Evolutionary conservation across 2,329 filamentous ascomycete species (phyloP), one percentile per base, ranked within the genome.

Genomic region (Colletotrichum zoysiae): DNA sequence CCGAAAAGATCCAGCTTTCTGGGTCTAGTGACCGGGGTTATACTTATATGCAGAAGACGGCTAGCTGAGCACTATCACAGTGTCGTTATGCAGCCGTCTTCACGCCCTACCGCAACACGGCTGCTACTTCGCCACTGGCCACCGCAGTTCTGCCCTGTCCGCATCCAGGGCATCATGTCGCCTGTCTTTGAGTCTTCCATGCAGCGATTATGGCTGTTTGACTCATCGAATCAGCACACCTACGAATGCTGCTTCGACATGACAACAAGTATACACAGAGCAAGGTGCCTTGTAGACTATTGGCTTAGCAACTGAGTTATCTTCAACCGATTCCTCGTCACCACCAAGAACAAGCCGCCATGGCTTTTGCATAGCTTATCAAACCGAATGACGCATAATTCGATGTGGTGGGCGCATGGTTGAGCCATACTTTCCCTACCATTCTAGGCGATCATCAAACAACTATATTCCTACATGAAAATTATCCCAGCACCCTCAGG

Each of bases 11-110:
- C 44, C 63, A 59, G 38, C 51, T 23, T 0, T 35, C 53, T 2
- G 58, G 16, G 3, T 35, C 65, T 33, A 66, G 74, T 3, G 71
- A 79, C 64, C 63, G 64, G 67, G 77, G 77, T 79, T 59, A 75
- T 76, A 65, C 76, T 70, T 75, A 78, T 1, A 77, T 71, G 8
- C 62, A 44, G 12, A 62, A 51, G 42, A 67, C 70, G 16, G 66
- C 62, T 26, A 44, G 62, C 23, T 73, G 57, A 73, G 46, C 3
- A 18, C 38, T 5, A 33, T 18, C 3, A 2, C 11, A 26, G 3
- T 18, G 16, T 11, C 14, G 8, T 55, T 11, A 2, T 7, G 7
- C 6, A 8, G 7, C 12, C 6, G 53, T 5, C 20, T 23, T 57
- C 6, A 5, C 2, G 6, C 12, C 12, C 12, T 12, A 3, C 55